Evolutionary conservation across 495 filamentous ascomycete species (phyloP).

Genomic region (Penicillium goetzii): DNA sequence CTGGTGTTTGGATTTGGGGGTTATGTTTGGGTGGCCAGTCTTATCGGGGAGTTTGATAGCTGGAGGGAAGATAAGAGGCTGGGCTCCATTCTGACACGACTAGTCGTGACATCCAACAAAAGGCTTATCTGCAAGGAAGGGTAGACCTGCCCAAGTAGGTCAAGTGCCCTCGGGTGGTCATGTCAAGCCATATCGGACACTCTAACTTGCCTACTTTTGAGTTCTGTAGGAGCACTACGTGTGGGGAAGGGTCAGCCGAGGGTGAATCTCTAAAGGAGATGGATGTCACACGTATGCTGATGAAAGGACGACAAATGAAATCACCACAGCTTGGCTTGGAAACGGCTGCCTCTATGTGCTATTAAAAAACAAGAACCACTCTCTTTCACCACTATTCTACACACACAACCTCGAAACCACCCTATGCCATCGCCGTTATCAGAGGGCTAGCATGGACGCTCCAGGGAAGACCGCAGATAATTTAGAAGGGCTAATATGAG

Average conservation of each 20-base stretch:
- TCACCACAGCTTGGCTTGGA: slow-evolving; percentile 15
- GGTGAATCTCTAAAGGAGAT: neutral
- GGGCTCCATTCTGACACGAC: neutral
- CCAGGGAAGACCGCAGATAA: slow-evolving; percentile 22
- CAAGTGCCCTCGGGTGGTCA: neutral
- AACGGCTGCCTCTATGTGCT: slow-evolving; percentile 43
- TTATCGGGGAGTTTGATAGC: slow-evolving; percentile 16
- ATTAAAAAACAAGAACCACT: slow-evolving; percentile 34
- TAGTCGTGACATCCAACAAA: slow-evolving; percentile 2
- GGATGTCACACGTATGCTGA: neutral
- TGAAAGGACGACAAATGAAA: slow-evolving; percentile 17
- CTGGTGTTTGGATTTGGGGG: neutral
- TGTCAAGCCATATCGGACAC: neutral
- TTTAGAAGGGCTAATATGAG: slow-evolving; percentile 48
- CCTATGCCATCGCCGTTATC: slow-evolving; percentile 14
- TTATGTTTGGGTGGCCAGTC: slow-evolving; percentile 1
- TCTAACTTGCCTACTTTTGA: neutral
- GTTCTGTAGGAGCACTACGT: neutral
- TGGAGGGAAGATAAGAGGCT: slow-evolving; percentile 23
- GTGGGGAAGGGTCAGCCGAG: neutral
- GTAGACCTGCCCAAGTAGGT: slow-evolving; percentile 24
- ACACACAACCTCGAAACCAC: slow-evolving; percentile 16
- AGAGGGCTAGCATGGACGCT: slow-evolving; percentile 8
- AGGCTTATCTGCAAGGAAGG: slow-evolving; percentile 22
- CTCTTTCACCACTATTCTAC: slow-evolving; percentile 29